Conservation (phyloP, 2,329 filamentous ascomycete species). For the Colletotrichum sidae region DNA sequence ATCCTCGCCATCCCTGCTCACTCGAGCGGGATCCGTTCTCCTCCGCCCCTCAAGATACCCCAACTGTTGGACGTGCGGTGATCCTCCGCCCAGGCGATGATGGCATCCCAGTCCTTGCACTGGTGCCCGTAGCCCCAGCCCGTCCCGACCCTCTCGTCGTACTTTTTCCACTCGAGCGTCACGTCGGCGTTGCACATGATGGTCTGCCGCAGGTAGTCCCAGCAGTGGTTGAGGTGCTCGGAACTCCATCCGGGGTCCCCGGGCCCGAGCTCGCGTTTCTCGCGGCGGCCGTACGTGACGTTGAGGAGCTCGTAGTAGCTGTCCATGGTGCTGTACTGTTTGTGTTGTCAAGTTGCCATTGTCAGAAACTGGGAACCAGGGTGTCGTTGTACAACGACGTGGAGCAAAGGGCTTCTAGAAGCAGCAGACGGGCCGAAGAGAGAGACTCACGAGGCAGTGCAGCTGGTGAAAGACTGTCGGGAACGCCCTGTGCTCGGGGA, state of each 20-base stretch:
- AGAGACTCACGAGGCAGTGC: slow-evolving; percentile 37
- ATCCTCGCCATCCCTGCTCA: background rate
- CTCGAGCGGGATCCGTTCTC: background rate
- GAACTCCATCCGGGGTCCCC: slow-evolving; percentile 9
- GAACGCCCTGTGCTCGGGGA: background rate
- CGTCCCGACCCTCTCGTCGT: slow-evolving; percentile 3
- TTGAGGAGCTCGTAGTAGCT: slow-evolving; percentile 3
- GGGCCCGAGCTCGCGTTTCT: slow-evolving; percentile 2
- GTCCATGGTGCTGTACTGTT: slow-evolving; percentile 6
- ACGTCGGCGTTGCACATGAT: slow-evolving; percentile 50
- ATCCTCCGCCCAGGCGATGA: slow-evolving; percentile 39
- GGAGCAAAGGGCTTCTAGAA: too few relatives aligned
- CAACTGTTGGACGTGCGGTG: slow-evolving; percentile 18
- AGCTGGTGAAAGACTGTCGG: slow-evolving; percentile 37
- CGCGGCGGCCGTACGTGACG: slow-evolving; percentile 3
- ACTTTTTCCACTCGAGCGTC: slow-evolving; percentile 32
- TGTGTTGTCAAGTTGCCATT: too few relatives aligned
- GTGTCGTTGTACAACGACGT: too few relatives aligned
- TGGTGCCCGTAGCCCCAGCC: slow-evolving; percentile 38
- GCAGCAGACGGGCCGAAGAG: background rate
- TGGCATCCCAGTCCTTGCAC: slow-evolving; percentile 45
- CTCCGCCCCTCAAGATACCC: slow-evolving; percentile 1
- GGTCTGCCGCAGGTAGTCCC: slow-evolving; percentile 54
- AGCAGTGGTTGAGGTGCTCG: slow-evolving; percentile 54
- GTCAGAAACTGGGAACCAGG: too few relatives aligned